Evolutionary conservation across 371 early-diverging fungal genomes (phyloP).

Genomic region (Lichtheimia corymbifera): DNA sequence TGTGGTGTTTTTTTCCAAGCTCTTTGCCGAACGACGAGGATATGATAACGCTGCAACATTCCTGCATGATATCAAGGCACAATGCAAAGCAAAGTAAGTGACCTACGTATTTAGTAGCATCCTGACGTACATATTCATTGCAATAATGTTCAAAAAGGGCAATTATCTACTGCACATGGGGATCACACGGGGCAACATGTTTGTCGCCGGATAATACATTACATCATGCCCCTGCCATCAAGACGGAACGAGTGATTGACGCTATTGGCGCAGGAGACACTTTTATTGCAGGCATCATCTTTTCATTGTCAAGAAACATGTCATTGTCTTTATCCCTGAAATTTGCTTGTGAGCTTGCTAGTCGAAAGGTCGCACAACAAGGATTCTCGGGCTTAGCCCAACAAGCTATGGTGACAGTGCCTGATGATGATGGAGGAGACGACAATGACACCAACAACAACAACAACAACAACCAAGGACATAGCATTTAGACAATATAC

Average conservation of each 20-base stretch:
- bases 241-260: constrained; percentile 48
- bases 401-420: too few species aligned
- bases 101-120: not conserved
- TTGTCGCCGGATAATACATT: constrained; percentile 40
- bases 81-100: constrained; percentile 52
- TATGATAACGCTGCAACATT: constrained; percentile 47
- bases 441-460: too few species aligned
- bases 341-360: constrained; percentile 59
- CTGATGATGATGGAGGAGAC: too few species aligned
- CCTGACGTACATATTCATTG: not conserved
- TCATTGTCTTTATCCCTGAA: constrained; percentile 25
- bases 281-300: constrained; percentile 66
- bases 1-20: constrained; percentile 67
- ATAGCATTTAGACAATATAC: too few species aligned
- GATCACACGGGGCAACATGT: constrained; percentile 54
- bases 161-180: constrained; percentile 62
- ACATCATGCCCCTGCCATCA: constrained; percentile 42
- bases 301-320: constrained; percentile 18
- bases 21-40: constrained; percentile 63
- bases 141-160: constrained; percentile 34
- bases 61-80: constrained; percentile 35
- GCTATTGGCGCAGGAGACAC: constrained; percentile 74
- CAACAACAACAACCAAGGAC: too few species aligned
- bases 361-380: constrained; percentile 59
- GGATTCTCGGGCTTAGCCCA: constrained; percentile 55